phyloP scores from a whole-genome alignment of 2,329 filamentous ascomycete genomes.

The Geosmithia putterillii region DNA sequence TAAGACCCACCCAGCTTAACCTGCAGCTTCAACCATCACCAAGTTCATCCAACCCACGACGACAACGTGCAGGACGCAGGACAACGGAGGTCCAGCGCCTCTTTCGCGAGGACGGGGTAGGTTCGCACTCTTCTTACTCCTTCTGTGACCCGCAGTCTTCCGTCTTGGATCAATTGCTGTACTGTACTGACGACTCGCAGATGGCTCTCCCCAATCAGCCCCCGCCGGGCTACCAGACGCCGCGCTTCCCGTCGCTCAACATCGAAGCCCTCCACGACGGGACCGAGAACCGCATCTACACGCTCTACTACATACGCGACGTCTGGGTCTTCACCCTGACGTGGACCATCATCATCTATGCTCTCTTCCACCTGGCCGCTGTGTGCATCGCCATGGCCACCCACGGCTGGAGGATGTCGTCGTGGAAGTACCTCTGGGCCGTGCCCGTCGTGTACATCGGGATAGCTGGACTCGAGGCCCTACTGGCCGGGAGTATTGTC shows the following conservation, averaged over 20 bases:
- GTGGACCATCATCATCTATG: conserved; percentile 77
- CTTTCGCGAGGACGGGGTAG: not conserved
- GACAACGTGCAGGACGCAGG: not conserved
- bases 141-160: not conserved
- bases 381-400: conserved; percentile 60
- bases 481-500: conserved; percentile 70
- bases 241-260: conserved; percentile 72
- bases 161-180: not conserved
- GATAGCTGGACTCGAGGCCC: conserved; percentile 62
- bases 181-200: not conserved
- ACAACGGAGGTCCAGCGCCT: not conserved
- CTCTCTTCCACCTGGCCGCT: conserved; percentile 60
- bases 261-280: conserved; percentile 45
- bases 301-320: conserved; percentile 62
- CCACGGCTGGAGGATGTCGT: conserved; percentile 46
- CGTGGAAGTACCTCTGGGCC: conserved; percentile 55
- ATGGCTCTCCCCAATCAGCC: conserved; percentile 12
- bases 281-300: conserved; percentile 29
- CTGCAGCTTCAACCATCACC: not conserved
- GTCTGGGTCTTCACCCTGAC: conserved; percentile 80
- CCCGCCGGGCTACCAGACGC: conserved; percentile 46
- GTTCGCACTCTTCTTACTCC: not conserved
- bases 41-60: not conserved
- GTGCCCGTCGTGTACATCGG: conserved; percentile 59
- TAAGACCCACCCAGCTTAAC: not conserved